Conservation (phyloP, 2,329 filamentous ascomycete genomes). For the Penicillium sp. region DNA sequence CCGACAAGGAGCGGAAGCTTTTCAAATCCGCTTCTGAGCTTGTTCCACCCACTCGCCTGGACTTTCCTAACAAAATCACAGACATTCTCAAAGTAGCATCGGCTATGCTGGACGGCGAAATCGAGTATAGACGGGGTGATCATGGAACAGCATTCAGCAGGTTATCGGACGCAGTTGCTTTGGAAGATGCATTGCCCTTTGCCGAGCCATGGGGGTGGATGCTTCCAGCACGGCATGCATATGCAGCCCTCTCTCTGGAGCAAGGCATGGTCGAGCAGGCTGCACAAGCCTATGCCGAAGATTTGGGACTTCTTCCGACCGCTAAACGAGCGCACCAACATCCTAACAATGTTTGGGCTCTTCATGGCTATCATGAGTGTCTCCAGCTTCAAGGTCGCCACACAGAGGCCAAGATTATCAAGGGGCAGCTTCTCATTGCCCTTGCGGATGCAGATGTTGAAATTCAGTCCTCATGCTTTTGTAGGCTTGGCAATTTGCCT, state of each 20-base stretch:
- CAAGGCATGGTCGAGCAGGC: slow-evolving; percentile 59
- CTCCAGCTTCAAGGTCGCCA: slow-evolving; percentile 51
- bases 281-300: slow-evolving; percentile 56
- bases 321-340: slow-evolving; percentile 63
- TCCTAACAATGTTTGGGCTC: slow-evolving; percentile 70
- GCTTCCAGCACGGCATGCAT: slow-evolving; percentile 68
- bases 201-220: slow-evolving; percentile 77
- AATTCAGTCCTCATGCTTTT: slow-evolving; percentile 59
- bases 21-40: slow-evolving; percentile 53
- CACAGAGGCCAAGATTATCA: slow-evolving; percentile 47
- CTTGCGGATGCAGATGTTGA: slow-evolving; percentile 58
- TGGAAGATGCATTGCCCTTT: slow-evolving; percentile 64
- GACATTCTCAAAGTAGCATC: slow-evolving; percentile 62
- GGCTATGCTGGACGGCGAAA: slow-evolving; percentile 68
- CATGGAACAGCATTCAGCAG: slow-evolving; percentile 58
- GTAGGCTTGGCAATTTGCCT: slow-evolving; percentile 30
- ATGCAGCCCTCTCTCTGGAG: slow-evolving; percentile 66
- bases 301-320: slow-evolving; percentile 57
- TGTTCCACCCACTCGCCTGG: slow-evolving; percentile 59
- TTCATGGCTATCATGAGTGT: slow-evolving; percentile 72
- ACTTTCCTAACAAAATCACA: slow-evolving; percentile 65
- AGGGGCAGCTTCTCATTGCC: slow-evolving; percentile 51
- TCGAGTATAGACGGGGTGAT: slow-evolving; percentile 64
- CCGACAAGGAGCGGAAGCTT: slow-evolving; percentile 48
- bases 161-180: slow-evolving; percentile 55